phyloP scores from a whole-genome alignment of 805 yeast species.

The Dipodascus geniculatus region DNA sequence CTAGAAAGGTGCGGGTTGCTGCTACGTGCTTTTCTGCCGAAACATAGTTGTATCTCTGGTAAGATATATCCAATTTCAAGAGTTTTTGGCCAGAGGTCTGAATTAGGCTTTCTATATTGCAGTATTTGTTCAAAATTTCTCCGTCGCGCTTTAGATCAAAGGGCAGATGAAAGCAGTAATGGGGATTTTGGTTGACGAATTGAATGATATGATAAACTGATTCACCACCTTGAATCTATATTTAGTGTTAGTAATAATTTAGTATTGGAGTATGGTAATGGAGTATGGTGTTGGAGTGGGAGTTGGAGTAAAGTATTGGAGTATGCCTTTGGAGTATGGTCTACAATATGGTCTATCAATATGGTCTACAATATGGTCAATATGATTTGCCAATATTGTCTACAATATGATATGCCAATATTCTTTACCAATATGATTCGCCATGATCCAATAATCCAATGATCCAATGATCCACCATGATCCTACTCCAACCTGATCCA shows the following conservation, averaged over 20 bases:
- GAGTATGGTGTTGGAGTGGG: too few species aligned
- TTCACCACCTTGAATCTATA: not conserved
- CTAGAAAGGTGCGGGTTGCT: not conserved
- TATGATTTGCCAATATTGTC: too few species aligned
- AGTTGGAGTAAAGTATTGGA: too few species aligned
- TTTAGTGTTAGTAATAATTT: not conserved
- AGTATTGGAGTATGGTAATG: not conserved
- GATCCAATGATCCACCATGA: too few species aligned
- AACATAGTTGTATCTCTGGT: not conserved
- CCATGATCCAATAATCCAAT: too few species aligned
- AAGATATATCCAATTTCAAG: not conserved
- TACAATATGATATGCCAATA: too few species aligned
- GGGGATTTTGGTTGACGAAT: not conserved
- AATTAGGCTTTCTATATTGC: not conserved
- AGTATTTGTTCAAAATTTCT: not conserved
- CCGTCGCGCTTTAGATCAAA: not conserved
- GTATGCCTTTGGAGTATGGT: too few species aligned
- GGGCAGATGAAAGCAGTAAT: not conserved
- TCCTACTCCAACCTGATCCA: too few species aligned
- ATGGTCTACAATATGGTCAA: too few species aligned
- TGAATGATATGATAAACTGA: not conserved
- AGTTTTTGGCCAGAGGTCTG: not conserved
- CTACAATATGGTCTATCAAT: too few species aligned
- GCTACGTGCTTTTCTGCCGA: not conserved
- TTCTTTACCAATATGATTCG: too few species aligned